These are phyloP conservation scores for Tricholomella constricta DNA, from an alignment of 768 basidiomycete species.

Conservation along the genomic window DNA sequence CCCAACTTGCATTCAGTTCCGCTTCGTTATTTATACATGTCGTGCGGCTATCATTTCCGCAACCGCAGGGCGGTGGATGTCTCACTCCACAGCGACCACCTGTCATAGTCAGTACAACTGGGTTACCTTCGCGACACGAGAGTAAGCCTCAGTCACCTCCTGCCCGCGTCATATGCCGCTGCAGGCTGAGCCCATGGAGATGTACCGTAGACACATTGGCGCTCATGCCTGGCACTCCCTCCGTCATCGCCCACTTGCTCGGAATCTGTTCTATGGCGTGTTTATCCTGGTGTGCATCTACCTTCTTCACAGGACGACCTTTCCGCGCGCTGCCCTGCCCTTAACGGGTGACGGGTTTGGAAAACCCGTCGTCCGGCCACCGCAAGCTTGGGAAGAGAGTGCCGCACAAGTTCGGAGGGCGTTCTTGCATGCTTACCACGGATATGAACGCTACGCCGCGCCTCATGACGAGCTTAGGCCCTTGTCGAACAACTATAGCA, in stretches of 20 bases:
- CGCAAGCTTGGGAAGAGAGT: constrained; percentile 49
- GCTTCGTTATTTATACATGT: no score
- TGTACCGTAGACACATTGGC: constrained; percentile 11
- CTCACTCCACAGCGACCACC: constrained; percentile 1
- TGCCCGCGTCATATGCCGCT: constrained; percentile 7
- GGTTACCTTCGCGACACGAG: background rate
- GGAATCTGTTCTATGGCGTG: constrained; percentile 31
- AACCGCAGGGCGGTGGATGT: background rate
- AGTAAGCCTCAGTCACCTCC: background rate
- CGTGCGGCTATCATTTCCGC: no score
- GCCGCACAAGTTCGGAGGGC: constrained; percentile 61
- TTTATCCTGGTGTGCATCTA: constrained; percentile 30
- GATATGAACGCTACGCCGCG: constrained; percentile 61
- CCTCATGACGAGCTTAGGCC: constrained; percentile 68
- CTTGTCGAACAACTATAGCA: constrained; percentile 41
- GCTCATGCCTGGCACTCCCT: constrained; percentile 5
- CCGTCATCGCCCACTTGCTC: constrained; percentile 29
- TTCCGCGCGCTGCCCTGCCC: constrained; percentile 8
- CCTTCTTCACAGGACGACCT: constrained; percentile 23
- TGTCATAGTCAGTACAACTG: background rate
- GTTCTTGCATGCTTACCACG: constrained; percentile 68
- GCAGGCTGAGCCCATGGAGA: constrained; percentile 10
- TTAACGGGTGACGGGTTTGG: constrained; percentile 1
- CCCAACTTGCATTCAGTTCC: no score
- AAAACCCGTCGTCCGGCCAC: constrained; percentile 21